A percentile compares a stretch with the other conserved stretches of the same genome.
These are phyloP conservation scores for Gracilaria vermiculophylla DNA, from an alignment of 23 red algal genomes.

Conservation along the genomic window DNA sequence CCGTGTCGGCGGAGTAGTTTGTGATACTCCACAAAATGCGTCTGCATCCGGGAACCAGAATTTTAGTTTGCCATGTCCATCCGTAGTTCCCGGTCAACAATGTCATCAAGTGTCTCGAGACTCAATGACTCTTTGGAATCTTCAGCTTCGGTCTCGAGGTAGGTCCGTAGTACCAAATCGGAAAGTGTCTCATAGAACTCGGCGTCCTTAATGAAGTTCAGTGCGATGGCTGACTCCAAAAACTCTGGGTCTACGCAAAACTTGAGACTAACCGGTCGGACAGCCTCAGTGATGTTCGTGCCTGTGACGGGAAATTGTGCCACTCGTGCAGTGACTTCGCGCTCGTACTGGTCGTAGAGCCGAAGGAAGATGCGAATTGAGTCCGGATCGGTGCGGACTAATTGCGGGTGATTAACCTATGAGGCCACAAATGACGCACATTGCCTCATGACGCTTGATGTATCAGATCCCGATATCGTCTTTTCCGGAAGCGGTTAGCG, in stretches of 20 bases:
- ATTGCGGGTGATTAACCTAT: not conserved
- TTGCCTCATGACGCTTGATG: not conserved
- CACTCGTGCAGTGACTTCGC: not conserved
- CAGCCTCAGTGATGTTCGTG: not conserved
- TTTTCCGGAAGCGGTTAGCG: not conserved
- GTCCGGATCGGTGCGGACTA: not conserved
- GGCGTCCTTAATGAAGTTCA: not conserved
- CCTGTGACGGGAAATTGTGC: not conserved
- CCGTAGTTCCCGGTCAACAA: constrained; percentile 18
- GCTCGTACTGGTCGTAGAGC: constrained; percentile 2
- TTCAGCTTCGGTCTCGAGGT: constrained; percentile 14
- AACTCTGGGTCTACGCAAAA: constrained; percentile 16
- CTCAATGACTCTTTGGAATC: constrained; percentile 3
- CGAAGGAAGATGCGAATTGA: constrained; percentile 1
- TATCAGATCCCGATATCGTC: not conserved
- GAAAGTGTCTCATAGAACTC: not conserved
- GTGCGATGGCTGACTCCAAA: constrained; percentile 1
- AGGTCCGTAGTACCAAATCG: not conserved
- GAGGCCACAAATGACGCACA: not conserved
- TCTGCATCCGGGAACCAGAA: not conserved
- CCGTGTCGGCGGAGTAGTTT: constrained; percentile 6
- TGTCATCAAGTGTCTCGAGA: constrained; percentile 15
- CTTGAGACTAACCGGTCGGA: constrained; percentile 20
- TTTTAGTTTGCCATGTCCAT: not conserved
- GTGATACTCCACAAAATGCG: not conserved